These are phyloP conservation scores for Stromatinia cepivora DNA, from an alignment of 2,329 filamentous ascomycete species.

Conservation along the genomic window DNA sequence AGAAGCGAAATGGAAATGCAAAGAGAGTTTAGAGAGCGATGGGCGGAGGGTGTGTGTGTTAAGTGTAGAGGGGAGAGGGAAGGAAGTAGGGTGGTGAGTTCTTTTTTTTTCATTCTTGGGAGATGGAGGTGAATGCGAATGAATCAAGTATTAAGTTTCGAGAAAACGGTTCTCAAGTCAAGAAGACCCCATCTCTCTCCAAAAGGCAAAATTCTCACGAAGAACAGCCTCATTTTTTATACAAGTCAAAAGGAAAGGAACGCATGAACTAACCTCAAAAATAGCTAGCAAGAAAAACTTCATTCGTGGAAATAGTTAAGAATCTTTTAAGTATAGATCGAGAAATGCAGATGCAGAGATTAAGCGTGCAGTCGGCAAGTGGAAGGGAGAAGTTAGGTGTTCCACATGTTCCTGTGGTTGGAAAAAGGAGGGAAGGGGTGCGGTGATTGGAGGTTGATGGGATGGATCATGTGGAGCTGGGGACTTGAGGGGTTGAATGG, in stretches of 20 bases:
- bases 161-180: background rate
- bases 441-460: background rate
- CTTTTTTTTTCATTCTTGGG: background rate
- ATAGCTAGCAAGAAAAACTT: background rate
- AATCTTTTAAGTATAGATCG: constrained; percentile 7
- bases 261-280: background rate
- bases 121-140: background rate
- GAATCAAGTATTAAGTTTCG: too few species aligned
- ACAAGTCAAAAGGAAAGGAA: background rate
- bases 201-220: background rate
- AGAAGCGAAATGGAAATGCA: background rate
- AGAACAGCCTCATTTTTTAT: background rate
- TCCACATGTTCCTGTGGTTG: background rate
- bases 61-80: background rate
- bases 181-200: background rate
- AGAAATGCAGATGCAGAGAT: background rate
- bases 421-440: background rate
- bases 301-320: background rate
- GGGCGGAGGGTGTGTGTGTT: background rate
- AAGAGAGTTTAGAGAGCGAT: background rate
- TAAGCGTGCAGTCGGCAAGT: background rate
- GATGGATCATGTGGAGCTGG: background rate
- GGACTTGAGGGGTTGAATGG: background rate
- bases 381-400: background rate
- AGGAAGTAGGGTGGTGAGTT: background rate